These are phyloP conservation scores for Sugiyamaella pinicola DNA, from an alignment of 1,139 yeast species.

Conservation along the genomic window DNA sequence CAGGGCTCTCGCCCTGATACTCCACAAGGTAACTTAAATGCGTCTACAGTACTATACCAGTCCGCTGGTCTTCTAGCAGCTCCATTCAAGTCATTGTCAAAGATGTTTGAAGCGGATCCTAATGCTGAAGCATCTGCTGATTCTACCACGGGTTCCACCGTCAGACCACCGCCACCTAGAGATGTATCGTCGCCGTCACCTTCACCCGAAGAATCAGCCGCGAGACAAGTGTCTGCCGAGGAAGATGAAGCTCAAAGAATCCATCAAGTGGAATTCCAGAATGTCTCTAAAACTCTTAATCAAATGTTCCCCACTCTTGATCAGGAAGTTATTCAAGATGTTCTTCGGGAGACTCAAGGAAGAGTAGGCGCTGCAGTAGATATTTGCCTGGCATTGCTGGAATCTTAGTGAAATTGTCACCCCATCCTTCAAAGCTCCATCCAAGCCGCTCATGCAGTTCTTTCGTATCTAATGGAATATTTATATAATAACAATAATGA, in stretches of 20 bases:
- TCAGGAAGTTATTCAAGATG: slow-evolving; percentile 66
- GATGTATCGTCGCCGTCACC: slow-evolving; percentile 9
- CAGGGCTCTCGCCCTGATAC: slow-evolving; percentile 17
- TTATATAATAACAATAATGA: slow-evolving; percentile 6
- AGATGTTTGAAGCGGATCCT: slow-evolving; percentile 40
- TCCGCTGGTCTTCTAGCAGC: slow-evolving; percentile 45
- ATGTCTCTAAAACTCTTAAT: slow-evolving; percentile 51
- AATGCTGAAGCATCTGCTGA: slow-evolving; percentile 22
- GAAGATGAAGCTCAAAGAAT: slow-evolving; percentile 43
- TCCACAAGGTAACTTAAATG: slow-evolving; percentile 30
- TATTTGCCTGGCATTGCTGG: slow-evolving; percentile 47
- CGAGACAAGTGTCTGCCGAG: slow-evolving; percentile 45
- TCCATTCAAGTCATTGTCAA: slow-evolving; percentile 41
- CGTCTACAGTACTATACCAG: slow-evolving; percentile 42
- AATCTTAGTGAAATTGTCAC: slow-evolving; percentile 1
- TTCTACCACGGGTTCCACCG: slow-evolving; percentile 4
- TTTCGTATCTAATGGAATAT: not conserved
- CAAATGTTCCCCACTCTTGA: slow-evolving; percentile 82
- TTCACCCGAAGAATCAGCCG: slow-evolving; percentile 43
- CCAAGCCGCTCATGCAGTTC: not conserved
- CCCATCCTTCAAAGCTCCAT: not conserved
- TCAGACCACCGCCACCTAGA: not conserved
- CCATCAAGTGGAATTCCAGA: slow-evolving; percentile 46
- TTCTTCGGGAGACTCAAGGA: slow-evolving; percentile 66
- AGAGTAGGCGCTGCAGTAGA: slow-evolving; percentile 78